phyloP scores from a whole-genome alignment of 2,329 filamentous ascomycete genomes.

The Dactylonectria macrodidyma region DNA sequence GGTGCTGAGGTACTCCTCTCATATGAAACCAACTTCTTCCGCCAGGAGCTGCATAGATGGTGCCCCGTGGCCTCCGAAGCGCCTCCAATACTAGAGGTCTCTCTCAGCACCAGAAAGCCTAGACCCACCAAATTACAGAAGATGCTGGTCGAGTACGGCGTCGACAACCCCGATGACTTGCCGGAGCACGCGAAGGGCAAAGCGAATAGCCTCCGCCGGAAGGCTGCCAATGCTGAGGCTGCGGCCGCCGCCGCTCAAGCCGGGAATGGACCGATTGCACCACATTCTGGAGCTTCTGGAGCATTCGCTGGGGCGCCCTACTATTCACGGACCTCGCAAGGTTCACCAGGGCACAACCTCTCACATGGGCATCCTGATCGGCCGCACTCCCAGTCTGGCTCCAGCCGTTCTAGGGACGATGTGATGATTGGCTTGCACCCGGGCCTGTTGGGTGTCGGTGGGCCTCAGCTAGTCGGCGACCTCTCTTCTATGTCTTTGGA shows the following conservation, averaged over 20 bases:
- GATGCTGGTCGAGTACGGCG: slow-evolving; percentile 88
- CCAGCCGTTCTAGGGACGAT: slow-evolving; percentile 52
- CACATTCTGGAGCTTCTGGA: slow-evolving; percentile 38
- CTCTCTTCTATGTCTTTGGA: slow-evolving; percentile 62
- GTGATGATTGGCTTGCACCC: slow-evolving; percentile 59
- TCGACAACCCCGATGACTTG: slow-evolving; percentile 91
- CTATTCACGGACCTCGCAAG: slow-evolving; percentile 42
- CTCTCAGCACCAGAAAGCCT: slow-evolving; percentile 93
- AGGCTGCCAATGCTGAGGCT: slow-evolving; percentile 73
- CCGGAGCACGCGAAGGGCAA: slow-evolving; percentile 88
- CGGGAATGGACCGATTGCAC: slow-evolving; percentile 36
- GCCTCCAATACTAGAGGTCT: slow-evolving; percentile 88
- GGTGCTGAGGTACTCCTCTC: slow-evolving; percentile 94
- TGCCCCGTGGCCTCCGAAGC: slow-evolving; percentile 89
- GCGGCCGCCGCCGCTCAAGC: slow-evolving; percentile 57
- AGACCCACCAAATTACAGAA: slow-evolving; percentile 98
- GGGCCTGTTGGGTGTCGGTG: slow-evolving; percentile 59
- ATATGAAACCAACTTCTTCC: slow-evolving; percentile 97
- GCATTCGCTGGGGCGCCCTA: slow-evolving; percentile 47
- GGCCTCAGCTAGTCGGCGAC: slow-evolving; percentile 59
- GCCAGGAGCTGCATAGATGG: slow-evolving; percentile 95
- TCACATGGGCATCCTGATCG: slow-evolving; percentile 50
- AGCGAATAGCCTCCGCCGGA: slow-evolving; percentile 80
- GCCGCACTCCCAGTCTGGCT: slow-evolving; percentile 42
- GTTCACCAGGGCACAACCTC: slow-evolving; percentile 34